Evolutionary conservation across 2,329 filamentous ascomycete genomes (phyloP).

Genomic region (Lachnellula suecica): DNA sequence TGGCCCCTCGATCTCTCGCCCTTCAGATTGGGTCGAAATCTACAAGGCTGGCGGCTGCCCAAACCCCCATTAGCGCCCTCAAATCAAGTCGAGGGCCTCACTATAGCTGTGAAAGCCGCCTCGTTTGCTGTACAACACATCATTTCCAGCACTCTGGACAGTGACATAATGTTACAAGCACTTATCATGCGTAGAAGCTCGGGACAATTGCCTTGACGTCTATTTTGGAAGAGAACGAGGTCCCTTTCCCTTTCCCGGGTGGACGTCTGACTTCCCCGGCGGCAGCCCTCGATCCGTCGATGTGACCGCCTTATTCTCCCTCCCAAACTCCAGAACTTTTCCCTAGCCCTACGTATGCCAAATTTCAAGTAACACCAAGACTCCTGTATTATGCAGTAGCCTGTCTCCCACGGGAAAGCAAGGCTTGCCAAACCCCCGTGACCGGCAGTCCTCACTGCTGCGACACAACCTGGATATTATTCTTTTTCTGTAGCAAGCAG

Average conservation of each 20-base stretch:
- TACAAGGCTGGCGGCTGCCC: neutral
- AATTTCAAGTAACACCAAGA: neutral
- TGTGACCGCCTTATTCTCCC: neutral
- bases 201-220: neutral
- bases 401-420: neutral
- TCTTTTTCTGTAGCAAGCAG: constrained; percentile 67
- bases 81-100: no score
- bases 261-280: neutral
- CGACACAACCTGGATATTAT: constrained; percentile 84
- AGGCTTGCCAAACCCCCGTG: constrained; percentile 10
- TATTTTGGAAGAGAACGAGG: neutral
- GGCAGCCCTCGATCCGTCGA: neutral
- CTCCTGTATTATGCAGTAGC: neutral
- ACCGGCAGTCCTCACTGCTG: constrained; percentile 46
- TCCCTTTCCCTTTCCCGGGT: neutral
- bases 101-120: no score
- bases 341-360: neutral
- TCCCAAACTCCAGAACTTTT: neutral
- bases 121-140: neutral
- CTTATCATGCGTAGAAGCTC: no score
- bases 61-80: neutral
- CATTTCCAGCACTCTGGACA: neutral
- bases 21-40: no score
- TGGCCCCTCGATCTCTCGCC: no score
- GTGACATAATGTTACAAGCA: no score